These are phyloP conservation scores for Daedaleopsis sinensis DNA, from an alignment of 768 basidiomycete genomes.

Conservation along the genomic window DNA sequence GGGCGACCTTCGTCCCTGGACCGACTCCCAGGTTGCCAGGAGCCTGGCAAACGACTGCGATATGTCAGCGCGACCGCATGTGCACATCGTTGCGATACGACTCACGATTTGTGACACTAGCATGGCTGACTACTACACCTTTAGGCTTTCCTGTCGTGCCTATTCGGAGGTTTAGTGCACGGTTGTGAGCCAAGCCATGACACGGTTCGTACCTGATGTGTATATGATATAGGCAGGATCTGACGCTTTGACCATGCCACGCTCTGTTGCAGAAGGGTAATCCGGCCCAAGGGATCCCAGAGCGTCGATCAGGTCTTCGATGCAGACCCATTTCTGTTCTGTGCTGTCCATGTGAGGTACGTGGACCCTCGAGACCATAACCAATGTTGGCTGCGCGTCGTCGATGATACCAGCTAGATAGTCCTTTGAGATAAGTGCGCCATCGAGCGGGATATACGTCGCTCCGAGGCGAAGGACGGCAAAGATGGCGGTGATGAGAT, in stretches of 20 bases:
- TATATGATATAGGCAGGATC: constrained; percentile 52
- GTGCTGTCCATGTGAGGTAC: not conserved
- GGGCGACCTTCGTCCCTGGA: constrained; percentile 55
- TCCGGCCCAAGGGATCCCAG: too few relatives aligned
- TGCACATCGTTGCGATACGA: not conserved
- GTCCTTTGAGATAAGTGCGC: constrained; percentile 49
- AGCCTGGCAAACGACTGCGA: constrained; percentile 22
- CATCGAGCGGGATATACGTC: constrained; percentile 57
- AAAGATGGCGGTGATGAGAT: constrained; percentile 50
- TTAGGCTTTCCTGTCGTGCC: constrained; percentile 57
- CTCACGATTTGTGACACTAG: constrained; percentile 54
- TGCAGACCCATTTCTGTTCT: not conserved
- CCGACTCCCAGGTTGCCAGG: constrained; percentile 56
- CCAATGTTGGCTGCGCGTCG: constrained; percentile 43
- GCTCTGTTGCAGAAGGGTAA: not conserved
- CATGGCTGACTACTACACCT: constrained; percentile 54
- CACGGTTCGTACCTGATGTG: constrained; percentile 47
- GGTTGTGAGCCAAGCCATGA: not conserved
- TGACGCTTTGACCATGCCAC: too few relatives aligned
- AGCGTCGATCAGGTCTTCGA: constrained; percentile 5
- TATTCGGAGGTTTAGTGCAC: constrained; percentile 15
- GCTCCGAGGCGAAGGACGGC: constrained; percentile 55
- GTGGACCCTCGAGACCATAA: constrained; percentile 38
- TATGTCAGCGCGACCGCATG: constrained; percentile 31
- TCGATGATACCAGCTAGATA: constrained; percentile 48